Evolutionary conservation across 305 asterid species (phyloP).

Genomic region (Petunia hybrid): DNA sequence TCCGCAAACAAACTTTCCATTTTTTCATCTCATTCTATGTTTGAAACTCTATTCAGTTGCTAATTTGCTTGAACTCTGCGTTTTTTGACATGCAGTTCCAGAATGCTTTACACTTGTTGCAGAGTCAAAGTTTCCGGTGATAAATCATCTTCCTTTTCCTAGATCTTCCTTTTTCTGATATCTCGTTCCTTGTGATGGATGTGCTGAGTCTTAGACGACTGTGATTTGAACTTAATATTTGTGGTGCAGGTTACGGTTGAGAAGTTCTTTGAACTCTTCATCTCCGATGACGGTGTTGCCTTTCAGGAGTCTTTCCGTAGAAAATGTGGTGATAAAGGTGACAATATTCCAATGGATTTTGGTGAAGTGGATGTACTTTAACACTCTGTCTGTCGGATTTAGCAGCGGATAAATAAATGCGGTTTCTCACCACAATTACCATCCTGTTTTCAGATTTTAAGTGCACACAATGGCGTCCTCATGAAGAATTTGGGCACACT

Average conservation of each 20-base stretch:
- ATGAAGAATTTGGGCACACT: conserved; percentile 72
- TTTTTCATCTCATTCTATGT: conserved; percentile 12
- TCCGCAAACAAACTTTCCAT: neutral
- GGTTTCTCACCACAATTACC: conserved; percentile 33
- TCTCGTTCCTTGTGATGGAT: conserved; percentile 27
- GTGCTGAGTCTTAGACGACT: neutral
- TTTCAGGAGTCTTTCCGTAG: conserved; percentile 79
- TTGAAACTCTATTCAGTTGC: conserved; percentile 29
- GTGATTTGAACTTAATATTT: conserved; percentile 14
- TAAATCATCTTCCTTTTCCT: conserved; percentile 31
- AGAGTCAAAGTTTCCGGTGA: conserved; percentile 87
- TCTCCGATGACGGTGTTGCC: conserved; percentile 68
- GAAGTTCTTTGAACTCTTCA: conserved; percentile 77
- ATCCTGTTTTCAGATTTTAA: conserved; percentile 62
- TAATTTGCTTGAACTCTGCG: conserved; percentile 30
- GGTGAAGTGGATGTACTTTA: conserved; percentile 14
- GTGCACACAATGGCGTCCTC: conserved; percentile 76
- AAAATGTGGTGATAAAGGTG: conserved; percentile 98
- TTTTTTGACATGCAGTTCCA: conserved; percentile 72
- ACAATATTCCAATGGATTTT: conserved; percentile 33
- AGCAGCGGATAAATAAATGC: conserved; percentile 21
- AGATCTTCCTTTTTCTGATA: conserved; percentile 28
- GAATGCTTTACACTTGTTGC: conserved; percentile 79
- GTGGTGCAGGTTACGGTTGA: conserved; percentile 70
- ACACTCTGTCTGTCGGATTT: neutral